A percentile compares a stretch with the other conserved stretches of the same genome.
Conservation (phyloP, 2,329 filamentous ascomycete species). For the Alternaria sp. region DNA sequence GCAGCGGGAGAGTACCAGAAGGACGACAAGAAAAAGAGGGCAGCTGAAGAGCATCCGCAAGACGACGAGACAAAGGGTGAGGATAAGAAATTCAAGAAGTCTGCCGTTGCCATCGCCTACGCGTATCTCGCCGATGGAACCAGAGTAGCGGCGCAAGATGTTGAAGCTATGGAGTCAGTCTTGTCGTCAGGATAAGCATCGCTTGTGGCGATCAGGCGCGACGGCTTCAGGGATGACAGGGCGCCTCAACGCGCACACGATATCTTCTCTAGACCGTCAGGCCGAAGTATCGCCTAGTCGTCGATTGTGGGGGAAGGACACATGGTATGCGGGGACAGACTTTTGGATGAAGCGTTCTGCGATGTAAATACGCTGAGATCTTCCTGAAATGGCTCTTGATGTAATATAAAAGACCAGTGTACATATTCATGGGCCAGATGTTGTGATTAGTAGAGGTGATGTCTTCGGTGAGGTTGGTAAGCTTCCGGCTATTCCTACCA, state of each 20-base stretch:
- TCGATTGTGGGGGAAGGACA: background rate
- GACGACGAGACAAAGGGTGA: too few relatives aligned
- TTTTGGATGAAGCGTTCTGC: accelerated
- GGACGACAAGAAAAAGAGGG: too few relatives aligned
- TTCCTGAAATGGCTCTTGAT: background rate
- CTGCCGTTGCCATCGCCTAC: too few relatives aligned
- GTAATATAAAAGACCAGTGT: too few relatives aligned
- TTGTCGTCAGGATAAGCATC: background rate
- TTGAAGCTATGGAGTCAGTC: too few relatives aligned
- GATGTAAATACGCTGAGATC: background rate
- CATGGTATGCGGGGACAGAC: background rate
- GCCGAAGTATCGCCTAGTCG: background rate
- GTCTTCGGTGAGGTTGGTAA: background rate
- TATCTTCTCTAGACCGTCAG: background rate
- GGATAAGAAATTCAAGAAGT: too few relatives aligned
- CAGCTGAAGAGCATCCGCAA: too few relatives aligned
- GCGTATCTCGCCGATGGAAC: too few relatives aligned
- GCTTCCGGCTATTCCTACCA: conserved; percentile 13
- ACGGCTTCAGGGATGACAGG: background rate
- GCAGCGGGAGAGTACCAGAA: too few relatives aligned
- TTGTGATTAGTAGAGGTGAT: background rate
- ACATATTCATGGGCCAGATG: too few relatives aligned
- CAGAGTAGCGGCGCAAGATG: too few relatives aligned
- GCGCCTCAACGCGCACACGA: background rate
- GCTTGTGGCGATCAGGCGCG: background rate